phyloP scores from a whole-genome alignment of 306 rosid genomes.

The Malus sylvestris region DNA sequence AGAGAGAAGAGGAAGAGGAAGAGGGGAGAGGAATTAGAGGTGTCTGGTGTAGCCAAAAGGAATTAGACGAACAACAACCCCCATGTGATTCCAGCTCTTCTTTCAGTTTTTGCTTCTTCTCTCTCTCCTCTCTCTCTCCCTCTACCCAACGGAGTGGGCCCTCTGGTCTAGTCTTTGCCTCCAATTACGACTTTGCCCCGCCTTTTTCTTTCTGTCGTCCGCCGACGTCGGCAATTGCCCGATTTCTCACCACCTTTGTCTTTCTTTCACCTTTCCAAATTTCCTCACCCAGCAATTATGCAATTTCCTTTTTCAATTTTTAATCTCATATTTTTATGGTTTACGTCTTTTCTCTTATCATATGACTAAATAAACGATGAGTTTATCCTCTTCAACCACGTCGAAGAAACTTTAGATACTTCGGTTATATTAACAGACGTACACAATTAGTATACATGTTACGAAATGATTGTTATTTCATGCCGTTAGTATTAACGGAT shows the following conservation, averaged over 20 bases:
- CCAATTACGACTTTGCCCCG: not conserved
- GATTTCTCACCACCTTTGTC: not conserved
- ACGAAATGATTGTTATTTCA: too few species aligned
- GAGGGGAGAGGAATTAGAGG: slow-evolving; percentile 28
- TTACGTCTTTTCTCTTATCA: rapidly evolving
- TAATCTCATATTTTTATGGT: not conserved
- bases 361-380: too few species aligned
- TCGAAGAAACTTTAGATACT: too few species aligned
- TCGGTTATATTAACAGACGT: too few species aligned
- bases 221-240: slow-evolving; percentile 3
- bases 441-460: too few species aligned
- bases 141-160: not conserved
- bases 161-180: not conserved
- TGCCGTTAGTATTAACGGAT: too few species aligned
- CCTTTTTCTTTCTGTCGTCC: not conserved
- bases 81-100: slow-evolving; percentile 92
- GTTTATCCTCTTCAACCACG: rapidly evolving
- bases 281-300: not conserved
- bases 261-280: not conserved
- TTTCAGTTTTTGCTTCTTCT: slow-evolving; percentile 8
- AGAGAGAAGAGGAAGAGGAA: slow-evolving; percentile 4
- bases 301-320: not conserved
- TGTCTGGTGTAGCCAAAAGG: slow-evolving; percentile 25
- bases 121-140: not conserved
- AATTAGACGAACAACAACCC: slow-evolving; percentile 57